phyloP scores from a whole-genome alignment of 306 rosid genomes.

The Fragaria iinumae region DNA sequence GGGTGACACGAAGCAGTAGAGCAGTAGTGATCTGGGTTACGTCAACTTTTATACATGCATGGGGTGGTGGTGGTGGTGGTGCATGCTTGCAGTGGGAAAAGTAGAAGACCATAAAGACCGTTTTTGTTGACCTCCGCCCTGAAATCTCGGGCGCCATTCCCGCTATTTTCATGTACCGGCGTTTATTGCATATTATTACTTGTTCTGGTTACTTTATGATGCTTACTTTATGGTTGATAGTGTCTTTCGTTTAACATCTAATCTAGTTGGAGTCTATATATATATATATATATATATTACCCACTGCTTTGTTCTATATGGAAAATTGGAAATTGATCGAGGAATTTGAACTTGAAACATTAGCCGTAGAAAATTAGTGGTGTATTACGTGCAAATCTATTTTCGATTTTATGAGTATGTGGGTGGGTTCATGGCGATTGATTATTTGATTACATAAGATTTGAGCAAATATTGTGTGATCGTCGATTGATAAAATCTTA shows the following conservation, averaged over 20 bases:
- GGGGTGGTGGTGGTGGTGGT: slow-evolving; percentile 2
- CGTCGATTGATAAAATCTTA: no score
- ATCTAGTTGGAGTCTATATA: no score
- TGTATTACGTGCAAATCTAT: no score
- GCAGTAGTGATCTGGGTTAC: background rate
- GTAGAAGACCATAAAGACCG: background rate
- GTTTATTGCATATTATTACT: background rate
- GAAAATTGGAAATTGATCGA: no score
- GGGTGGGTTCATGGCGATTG: no score
- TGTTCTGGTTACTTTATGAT: no score
- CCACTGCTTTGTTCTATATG: background rate
- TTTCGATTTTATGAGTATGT: no score
- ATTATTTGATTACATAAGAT: no score
- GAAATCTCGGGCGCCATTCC: background rate
- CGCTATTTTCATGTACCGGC: background rate
- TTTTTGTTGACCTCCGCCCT: slow-evolving; percentile 21
- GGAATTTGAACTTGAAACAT: background rate
- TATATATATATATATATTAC: no score
- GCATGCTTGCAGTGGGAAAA: slow-evolving; percentile 10
- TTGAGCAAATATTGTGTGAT: no score
- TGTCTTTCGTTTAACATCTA: background rate
- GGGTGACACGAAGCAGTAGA: background rate
- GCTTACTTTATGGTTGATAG: background rate
- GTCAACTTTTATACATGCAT: background rate
- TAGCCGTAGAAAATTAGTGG: no score